A percentile compares a stretch with the other conserved stretches of the same genome.
These are phyloP conservation scores for Setaria italica DNA, from an alignment of 202 grass and related monocot genomes.

Conservation along the genomic window DNA sequence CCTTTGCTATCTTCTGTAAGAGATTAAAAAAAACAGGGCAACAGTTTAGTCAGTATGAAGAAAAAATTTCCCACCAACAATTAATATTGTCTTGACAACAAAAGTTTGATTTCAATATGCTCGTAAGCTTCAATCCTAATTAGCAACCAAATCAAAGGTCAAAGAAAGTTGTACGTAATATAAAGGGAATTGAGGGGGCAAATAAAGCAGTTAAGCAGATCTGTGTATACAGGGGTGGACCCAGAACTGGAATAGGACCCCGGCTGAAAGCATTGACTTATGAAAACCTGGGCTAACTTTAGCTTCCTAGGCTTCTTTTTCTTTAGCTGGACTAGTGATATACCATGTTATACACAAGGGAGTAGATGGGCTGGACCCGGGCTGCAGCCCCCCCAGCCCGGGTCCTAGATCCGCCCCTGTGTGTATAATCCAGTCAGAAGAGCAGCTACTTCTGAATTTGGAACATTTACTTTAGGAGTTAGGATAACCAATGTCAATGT, in stretches of 20 bases:
- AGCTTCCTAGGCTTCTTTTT: too few species aligned
- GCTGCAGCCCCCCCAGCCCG: too few species aligned
- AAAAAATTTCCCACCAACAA: too few species aligned
- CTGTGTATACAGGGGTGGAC: neutral
- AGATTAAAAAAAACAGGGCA: neutral
- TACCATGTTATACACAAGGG: too few species aligned
- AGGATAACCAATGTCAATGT: neutral
- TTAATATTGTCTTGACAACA: too few species aligned
- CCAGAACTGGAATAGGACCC: too few species aligned
- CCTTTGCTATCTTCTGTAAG: slow-evolving; percentile 63
- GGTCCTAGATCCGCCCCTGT: too few species aligned
- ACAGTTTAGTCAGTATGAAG: neutral
- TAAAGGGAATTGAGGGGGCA: neutral
- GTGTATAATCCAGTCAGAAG: neutral
- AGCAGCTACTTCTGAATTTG: neutral
- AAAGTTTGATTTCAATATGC: too few species aligned
- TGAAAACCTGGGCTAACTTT: too few species aligned
- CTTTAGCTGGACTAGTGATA: too few species aligned
- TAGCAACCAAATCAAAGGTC: neutral
- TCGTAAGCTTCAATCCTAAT: neutral
- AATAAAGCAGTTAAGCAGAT: neutral
- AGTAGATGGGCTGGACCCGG: too few species aligned
- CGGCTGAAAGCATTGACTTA: too few species aligned
- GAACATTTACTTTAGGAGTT: neutral
- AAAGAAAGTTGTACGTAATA: neutral